Percentiles rank a stretch among this genome's conserved stretches.
These are phyloP conservation scores for Nemania sp. DNA, from an alignment of 2,329 filamentous ascomycete species.

Conservation along the genomic window DNA sequence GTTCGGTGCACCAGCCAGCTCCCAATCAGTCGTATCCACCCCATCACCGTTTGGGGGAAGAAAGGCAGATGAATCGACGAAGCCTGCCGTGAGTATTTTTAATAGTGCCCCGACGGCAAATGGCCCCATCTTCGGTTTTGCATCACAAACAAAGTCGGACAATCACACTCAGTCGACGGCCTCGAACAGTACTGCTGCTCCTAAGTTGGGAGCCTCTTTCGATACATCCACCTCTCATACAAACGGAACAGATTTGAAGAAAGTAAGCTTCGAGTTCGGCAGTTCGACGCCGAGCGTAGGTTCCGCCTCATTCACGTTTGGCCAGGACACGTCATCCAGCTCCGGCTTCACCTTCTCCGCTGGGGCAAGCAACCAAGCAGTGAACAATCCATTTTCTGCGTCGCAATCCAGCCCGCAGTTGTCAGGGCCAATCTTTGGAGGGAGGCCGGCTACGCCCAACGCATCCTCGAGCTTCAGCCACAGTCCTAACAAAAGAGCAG, in stretches of 20 bases:
- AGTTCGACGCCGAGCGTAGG: conserved; percentile 7
- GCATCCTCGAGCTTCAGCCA: conserved; percentile 37
- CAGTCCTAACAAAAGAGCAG: conserved; percentile 34
- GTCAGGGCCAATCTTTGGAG: conserved; percentile 32
- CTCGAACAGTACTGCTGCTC: conserved; percentile 9
- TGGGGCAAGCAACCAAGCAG: conserved; percentile 41
- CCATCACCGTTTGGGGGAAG: conserved; percentile 34
- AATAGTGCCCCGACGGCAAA: conserved; percentile 12
- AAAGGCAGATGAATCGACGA: conserved; percentile 27
- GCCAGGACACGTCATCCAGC: conserved; percentile 29
- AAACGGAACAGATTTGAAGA: conserved; percentile 15
- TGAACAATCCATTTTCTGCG: conserved; percentile 42
- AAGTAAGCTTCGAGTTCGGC: conserved; percentile 29
- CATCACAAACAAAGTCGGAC: conserved; percentile 20
- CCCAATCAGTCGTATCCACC: conserved; percentile 44
- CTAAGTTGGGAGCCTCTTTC: conserved; percentile 24
- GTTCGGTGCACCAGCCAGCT: conserved; percentile 44
- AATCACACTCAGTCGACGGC: conserved; percentile 11
- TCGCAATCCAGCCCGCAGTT: conserved; percentile 23
- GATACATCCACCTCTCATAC: conserved; percentile 21
- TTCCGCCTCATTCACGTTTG: conserved; percentile 35
- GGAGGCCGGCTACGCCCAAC: conserved; percentile 26
- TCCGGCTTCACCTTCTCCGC: conserved; percentile 46
- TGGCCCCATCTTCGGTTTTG: conserved; percentile 32
- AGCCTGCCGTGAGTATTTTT: conserved; percentile 29